Conservation (phyloP, 306 rosid species). For the Malus sieversii region DNA sequence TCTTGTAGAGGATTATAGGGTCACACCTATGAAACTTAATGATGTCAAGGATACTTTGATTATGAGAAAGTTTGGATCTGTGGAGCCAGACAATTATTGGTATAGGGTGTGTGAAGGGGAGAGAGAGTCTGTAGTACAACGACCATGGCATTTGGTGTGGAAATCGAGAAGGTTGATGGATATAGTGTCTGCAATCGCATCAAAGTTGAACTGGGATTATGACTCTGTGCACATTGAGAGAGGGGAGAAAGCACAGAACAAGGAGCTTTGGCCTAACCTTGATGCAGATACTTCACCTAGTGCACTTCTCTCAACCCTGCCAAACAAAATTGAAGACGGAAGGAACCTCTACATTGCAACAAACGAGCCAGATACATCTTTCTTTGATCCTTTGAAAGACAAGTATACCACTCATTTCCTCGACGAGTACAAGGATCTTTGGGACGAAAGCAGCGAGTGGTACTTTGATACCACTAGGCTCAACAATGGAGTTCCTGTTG, state of each 20-base stretch:
- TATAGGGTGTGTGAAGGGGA: constrained; percentile 97
- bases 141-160: constrained; percentile 97
- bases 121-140: constrained; percentile 72
- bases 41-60: constrained; percentile 67
- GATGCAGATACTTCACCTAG: constrained; percentile 78
- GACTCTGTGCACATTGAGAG: constrained; percentile 87
- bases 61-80: constrained; percentile 82
- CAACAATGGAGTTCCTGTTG: constrained; percentile 61
- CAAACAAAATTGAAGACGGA: constrained; percentile 71
- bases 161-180: constrained; percentile 92
- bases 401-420: constrained; percentile 84
- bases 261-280: constrained; percentile 94
- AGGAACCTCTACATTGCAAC: constrained; percentile 87
- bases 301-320: constrained; percentile 62
- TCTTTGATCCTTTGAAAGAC: constrained; percentile 83
- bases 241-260: constrained; percentile 91
- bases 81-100: constrained; percentile 96
- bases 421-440: constrained; percentile 80
- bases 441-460: constrained; percentile 88
- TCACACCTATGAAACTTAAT: constrained; percentile 82
- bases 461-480: constrained; percentile 65
- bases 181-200: constrained; percentile 73
- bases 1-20: constrained; percentile 71
- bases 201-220: constrained; percentile 87
- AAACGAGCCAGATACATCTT: constrained; percentile 60